Conservation (phyloP, 805 yeast species). For the Yarrowia divulgata region DNA sequence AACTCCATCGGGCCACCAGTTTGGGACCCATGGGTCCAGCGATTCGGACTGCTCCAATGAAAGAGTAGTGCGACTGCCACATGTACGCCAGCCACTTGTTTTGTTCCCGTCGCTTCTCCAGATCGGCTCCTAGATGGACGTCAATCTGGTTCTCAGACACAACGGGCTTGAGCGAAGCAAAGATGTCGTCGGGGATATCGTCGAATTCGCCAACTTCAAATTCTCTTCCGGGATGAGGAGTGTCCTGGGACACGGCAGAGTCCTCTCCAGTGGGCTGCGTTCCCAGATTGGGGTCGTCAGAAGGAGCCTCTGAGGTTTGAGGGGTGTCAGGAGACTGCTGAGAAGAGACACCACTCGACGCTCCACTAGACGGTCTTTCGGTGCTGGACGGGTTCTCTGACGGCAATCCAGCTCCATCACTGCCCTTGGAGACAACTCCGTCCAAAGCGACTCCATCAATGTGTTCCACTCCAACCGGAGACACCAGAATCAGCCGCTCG, state of each 20-base stretch:
- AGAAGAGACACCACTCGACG: not conserved
- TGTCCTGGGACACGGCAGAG: conserved; percentile 4
- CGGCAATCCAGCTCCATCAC: not conserved
- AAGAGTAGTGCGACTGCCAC: conserved; percentile 88
- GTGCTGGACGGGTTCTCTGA: not conserved
- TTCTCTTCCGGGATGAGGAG: conserved; percentile 14
- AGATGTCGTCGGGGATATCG: conserved; percentile 40
- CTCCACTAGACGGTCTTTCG: not conserved
- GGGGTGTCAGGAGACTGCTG: not conserved
- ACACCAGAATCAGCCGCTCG: conserved; percentile 63
- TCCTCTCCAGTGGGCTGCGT: conserved; percentile 4
- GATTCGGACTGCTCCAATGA: conserved; percentile 78
- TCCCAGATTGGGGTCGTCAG: not conserved
- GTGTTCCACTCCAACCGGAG: conserved; percentile 83
- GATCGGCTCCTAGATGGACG: conserved; percentile 52
- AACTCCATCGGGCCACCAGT: conserved; percentile 88
- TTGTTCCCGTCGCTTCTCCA: conserved; percentile 44
- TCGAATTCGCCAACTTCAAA: conserved; percentile 19
- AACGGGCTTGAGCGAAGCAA: conserved; percentile 27
- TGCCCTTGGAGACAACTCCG: not conserved
- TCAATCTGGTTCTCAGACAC: conserved; percentile 51
- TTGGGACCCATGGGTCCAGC: conserved; percentile 85
- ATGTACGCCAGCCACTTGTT: conserved; percentile 68
- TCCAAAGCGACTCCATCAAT: conserved; percentile 55
- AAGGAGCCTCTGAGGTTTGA: not conserved